phyloP scores from a whole-genome alignment of 176 grass and related monocot genomes.

The Avena atlantica region DNA sequence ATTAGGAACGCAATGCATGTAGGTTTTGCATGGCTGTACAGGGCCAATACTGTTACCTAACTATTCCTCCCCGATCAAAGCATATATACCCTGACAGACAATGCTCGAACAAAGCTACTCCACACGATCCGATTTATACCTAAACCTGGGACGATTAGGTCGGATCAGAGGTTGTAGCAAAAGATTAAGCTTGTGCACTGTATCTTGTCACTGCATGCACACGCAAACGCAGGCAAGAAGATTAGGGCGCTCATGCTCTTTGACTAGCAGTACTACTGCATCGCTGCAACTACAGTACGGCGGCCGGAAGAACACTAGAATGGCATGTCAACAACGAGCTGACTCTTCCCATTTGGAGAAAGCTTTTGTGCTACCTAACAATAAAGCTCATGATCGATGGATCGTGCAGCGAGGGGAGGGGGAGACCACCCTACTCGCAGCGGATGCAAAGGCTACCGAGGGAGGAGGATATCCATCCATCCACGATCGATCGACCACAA shows the following conservation, averaged over 20 bases:
- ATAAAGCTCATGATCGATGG: slow-evolving; percentile 12
- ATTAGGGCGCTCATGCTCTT: background rate
- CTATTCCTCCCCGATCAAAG: slow-evolving; percentile 32
- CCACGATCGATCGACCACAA: slow-evolving; percentile 24
- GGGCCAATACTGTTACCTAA: background rate
- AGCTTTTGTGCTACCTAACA: slow-evolving; percentile 50
- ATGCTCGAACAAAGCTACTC: slow-evolving; percentile 33
- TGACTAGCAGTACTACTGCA: background rate
- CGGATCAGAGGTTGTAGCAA: too few species aligned
- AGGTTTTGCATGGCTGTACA: slow-evolving; percentile 21
- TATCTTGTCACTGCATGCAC: background rate
- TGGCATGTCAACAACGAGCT: slow-evolving; percentile 21
- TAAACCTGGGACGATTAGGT: too few species aligned
- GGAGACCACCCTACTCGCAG: slow-evolving; percentile 35
- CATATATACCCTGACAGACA: background rate
- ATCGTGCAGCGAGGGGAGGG: background rate
- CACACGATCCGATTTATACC: too few species aligned
- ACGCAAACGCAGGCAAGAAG: background rate
- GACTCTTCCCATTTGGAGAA: slow-evolving; percentile 30
- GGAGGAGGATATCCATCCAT: slow-evolving; percentile 39
- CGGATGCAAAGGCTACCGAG: slow-evolving; percentile 42
- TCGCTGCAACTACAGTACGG: background rate
- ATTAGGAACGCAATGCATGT: background rate
- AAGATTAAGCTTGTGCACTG: background rate
- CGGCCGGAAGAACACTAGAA: background rate